phyloP scores from a whole-genome alignment of 2,329 filamentous ascomycete genomes.

The Calonectria henricotiae region DNA sequence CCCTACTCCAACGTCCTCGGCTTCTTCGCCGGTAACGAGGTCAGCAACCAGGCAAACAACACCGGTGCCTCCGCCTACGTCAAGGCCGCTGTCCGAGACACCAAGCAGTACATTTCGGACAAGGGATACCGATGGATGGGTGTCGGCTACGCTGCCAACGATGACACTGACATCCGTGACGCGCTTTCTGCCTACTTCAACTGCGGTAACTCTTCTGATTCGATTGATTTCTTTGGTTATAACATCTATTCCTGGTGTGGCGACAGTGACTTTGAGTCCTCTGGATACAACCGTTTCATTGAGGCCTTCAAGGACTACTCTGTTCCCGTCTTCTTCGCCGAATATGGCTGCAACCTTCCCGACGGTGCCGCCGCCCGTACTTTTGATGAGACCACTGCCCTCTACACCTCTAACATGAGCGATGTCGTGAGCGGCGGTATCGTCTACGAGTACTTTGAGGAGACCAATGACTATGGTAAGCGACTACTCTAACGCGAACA shows the following conservation, averaged over 20 bases:
- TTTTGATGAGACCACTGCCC: slow-evolving; percentile 87
- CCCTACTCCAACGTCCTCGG: slow-evolving; percentile 93
- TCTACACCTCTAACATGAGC: slow-evolving; percentile 88
- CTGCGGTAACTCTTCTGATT: slow-evolving; percentile 77
- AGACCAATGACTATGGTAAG: slow-evolving; percentile 86
- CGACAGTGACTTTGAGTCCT: slow-evolving; percentile 81
- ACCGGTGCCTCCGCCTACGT: slow-evolving; percentile 93
- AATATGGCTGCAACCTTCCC: slow-evolving; percentile 93
- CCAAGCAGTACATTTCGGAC: slow-evolving; percentile 91
- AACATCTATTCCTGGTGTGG: slow-evolving; percentile 99
- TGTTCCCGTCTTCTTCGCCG: slow-evolving; percentile 97
- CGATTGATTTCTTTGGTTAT: slow-evolving; percentile 99
- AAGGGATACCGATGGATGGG: slow-evolving; percentile 85
- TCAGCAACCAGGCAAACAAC: slow-evolving; percentile 91
- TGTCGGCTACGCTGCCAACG: slow-evolving; percentile 97
- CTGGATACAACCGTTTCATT: slow-evolving; percentile 87
- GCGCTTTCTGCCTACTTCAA: slow-evolving; percentile 95
- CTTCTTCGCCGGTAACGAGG: slow-evolving; percentile 99
- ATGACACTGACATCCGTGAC: slow-evolving; percentile 86
- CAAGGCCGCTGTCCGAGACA: slow-evolving; percentile 97
- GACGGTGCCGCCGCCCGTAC: slow-evolving; percentile 76
- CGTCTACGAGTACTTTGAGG: slow-evolving; percentile 98
- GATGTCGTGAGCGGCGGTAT: slow-evolving; percentile 94
- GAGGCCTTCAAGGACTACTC: slow-evolving; percentile 91
- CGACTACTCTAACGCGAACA: too few species aligned